phyloP scores from a whole-genome alignment of 371 early-diverging fungal genomes.

The Mucor velutinosus region DNA sequence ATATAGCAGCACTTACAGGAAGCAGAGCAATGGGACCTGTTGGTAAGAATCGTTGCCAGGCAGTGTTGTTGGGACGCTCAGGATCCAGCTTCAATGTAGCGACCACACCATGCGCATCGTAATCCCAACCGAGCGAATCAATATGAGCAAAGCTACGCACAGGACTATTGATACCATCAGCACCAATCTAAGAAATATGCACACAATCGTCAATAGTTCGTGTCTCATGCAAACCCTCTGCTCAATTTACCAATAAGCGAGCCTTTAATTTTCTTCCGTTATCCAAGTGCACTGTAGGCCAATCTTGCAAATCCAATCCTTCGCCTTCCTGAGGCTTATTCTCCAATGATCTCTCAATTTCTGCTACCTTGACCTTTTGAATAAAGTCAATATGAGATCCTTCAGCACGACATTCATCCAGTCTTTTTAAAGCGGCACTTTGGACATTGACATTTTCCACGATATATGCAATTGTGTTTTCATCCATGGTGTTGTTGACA shows the following conservation, averaged over 20 bases:
- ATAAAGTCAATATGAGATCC: conserved; percentile 52
- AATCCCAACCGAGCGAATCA: conserved; percentile 87
- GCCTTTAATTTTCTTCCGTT: conserved; percentile 57
- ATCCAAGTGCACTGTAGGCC: conserved; percentile 66
- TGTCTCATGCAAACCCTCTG: background rate
- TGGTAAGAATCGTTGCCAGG: conserved; percentile 95
- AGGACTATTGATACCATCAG: conserved; percentile 90
- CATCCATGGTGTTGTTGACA: background rate
- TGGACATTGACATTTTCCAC: conserved; percentile 58
- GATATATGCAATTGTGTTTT: conserved; percentile 55
- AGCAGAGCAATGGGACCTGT: conserved; percentile 93
- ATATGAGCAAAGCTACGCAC: conserved; percentile 86
- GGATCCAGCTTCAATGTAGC: conserved; percentile 74
- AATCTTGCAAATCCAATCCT: conserved; percentile 52
- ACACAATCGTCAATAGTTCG: background rate
- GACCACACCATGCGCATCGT: conserved; percentile 86
- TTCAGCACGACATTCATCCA: conserved; percentile 39
- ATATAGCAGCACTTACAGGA: conserved; percentile 61
- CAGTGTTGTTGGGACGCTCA: conserved; percentile 60
- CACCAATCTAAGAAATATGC: conserved; percentile 68
- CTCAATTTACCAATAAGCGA: conserved; percentile 57
- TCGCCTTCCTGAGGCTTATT: background rate
- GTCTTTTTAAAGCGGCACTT: conserved; percentile 49
- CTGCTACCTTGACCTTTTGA: conserved; percentile 61
- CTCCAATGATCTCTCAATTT: conserved; percentile 27